Evolutionary conservation across 345 rosid species (phyloP).

Genomic region (Syzygium oleosum): DNA sequence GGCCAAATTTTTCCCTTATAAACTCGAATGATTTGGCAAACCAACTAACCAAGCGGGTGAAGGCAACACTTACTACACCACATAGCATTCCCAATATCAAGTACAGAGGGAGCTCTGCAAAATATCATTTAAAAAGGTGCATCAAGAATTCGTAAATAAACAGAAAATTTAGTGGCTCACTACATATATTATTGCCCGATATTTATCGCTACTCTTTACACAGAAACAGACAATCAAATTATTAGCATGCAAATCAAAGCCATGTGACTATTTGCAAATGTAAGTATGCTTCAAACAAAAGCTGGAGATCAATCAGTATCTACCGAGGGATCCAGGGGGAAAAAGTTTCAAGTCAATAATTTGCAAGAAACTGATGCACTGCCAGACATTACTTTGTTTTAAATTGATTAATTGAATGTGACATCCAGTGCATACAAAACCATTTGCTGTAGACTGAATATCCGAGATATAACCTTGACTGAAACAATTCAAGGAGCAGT

Average conservation of each 20-base stretch:
- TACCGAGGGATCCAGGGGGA: background rate
- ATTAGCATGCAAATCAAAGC: background rate
- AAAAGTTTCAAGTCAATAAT: background rate
- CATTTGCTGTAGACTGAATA: background rate
- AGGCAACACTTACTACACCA: slow-evolving; percentile 89
- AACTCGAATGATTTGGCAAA: slow-evolving; percentile 66
- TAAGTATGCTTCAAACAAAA: background rate
- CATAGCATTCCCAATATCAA: slow-evolving; percentile 96
- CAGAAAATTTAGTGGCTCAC: background rate
- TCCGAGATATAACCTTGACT: background rate
- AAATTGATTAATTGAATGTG: background rate
- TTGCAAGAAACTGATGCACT: background rate
- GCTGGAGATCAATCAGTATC: background rate
- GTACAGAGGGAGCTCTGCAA: slow-evolving; percentile 87
- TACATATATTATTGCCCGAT: background rate
- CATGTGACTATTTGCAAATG: background rate
- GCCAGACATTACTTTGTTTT: background rate
- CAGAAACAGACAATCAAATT: background rate
- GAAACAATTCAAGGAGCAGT: background rate
- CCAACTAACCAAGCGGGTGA: slow-evolving; percentile 81
- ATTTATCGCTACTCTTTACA: background rate
- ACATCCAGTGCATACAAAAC: background rate
- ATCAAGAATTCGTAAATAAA: background rate
- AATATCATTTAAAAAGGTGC: background rate
- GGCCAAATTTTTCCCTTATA: slow-evolving; percentile 72